A percentile compares a stretch with the other conserved stretches of the same genome.
Conservation (phyloP, 148 eudicot species). For the Silene uniflora region DNA sequence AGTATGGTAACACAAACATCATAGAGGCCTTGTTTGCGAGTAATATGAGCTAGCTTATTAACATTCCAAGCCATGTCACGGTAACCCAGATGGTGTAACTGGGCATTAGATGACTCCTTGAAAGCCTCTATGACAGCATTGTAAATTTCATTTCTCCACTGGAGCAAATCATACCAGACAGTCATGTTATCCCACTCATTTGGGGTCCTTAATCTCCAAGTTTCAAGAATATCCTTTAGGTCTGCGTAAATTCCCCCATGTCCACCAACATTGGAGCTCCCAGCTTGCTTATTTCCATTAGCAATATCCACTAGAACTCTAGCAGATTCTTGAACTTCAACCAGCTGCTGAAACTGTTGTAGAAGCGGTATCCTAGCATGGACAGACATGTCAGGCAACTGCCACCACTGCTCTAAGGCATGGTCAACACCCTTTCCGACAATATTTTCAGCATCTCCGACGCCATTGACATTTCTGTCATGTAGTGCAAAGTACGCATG, state of each 20-base stretch:
- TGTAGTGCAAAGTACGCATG: slow-evolving; percentile 96
- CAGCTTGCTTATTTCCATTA: slow-evolving; percentile 66
- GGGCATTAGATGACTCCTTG: slow-evolving; percentile 79
- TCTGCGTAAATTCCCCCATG: slow-evolving; percentile 83
- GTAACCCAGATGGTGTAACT: slow-evolving; percentile 94
- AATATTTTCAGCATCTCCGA: slow-evolving; percentile 82
- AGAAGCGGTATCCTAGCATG: slow-evolving; percentile 86
- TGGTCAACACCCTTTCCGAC: slow-evolving; percentile 91
- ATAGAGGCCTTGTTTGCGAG: slow-evolving; percentile 87
- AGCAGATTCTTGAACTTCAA: slow-evolving; percentile 97
- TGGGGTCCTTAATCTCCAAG: slow-evolving; percentile 97
- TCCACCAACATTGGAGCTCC: slow-evolving; percentile 60
- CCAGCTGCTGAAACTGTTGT: slow-evolving; percentile 96
- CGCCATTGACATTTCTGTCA: slow-evolving; percentile 78
- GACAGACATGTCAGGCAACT: slow-evolving; percentile 96
- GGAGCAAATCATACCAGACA: slow-evolving; percentile 95
- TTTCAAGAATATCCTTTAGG: slow-evolving; percentile 97
- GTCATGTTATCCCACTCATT: slow-evolving; percentile 99
- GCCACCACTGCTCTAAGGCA: slow-evolving; percentile 99
- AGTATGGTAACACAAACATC: slow-evolving; percentile 93
- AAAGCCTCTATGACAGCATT: slow-evolving; percentile 91
- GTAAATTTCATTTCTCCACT: slow-evolving; percentile 99
- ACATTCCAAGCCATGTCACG: slow-evolving; percentile 99
- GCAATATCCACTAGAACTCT: slow-evolving; percentile 82
- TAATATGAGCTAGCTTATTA: slow-evolving; percentile 89